Evolutionary conservation across 2,329 filamentous ascomycete genomes (phyloP), one percentile per base, ranked within the genome.

Genomic region (Trichoderma simmonsii): DNA sequence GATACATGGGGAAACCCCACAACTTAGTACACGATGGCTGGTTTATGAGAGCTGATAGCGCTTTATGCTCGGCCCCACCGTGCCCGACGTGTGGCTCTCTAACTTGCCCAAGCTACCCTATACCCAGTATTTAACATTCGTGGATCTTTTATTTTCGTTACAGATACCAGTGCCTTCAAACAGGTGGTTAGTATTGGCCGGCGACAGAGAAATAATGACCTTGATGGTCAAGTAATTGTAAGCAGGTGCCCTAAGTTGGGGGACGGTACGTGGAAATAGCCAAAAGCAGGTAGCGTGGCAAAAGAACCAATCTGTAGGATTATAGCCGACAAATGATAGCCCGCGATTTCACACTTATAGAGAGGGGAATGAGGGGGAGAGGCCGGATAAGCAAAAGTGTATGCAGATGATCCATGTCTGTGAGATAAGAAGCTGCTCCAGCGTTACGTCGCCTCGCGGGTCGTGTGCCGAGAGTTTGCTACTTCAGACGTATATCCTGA

Each of bases 271-370:
- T 21, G 30, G 3, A 9, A 34, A 60, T 32, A n/a, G 54, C 54
- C 39, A 21, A 32, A 60, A 36, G 30, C 9, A 43, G 39, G 15
- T 69, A 43, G 66, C 54, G 66, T 21, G 28, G 28, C 28, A 54
- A 59, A 61, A 61, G 66, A 43, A 54, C 65, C 65, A 60, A 39
- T 26, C 51, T 26, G 57, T 61, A n/a, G 28, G 66, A 61, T 51
- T 61, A 69, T 54, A 60, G 66, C 66, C 66, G 66, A 24, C 39
- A 24, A 32, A 54, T 54, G 34, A 54, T n/a, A 51, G 26, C 54
- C 43, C 66, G 56, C 39, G 26, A 61, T 34, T 39, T 7, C 39
- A 14, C 24, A 28, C 39, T 39, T 28, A 36, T 30, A n/a, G 24
- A 4, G 66, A 61, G 66, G 57, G 36, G 65, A 26, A 48, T 15